These are phyloP conservation scores for Trichoderma arundinaceum DNA, from an alignment of 2,329 filamentous ascomycete species.

Conservation along the genomic window DNA sequence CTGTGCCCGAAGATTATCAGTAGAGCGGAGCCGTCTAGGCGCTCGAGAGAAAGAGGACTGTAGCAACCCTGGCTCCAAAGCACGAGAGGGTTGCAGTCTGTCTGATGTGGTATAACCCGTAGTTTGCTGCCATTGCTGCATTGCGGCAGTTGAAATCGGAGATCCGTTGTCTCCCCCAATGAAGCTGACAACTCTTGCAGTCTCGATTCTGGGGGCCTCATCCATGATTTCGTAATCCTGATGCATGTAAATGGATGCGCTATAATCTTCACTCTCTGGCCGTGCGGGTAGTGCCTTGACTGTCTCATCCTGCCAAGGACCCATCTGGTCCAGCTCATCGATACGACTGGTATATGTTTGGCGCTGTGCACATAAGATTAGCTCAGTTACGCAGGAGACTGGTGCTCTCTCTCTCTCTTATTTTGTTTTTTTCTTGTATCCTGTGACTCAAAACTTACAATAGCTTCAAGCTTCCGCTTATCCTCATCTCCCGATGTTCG, in stretches of 20 bases:
- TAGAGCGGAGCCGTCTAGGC: slow-evolving; percentile 43
- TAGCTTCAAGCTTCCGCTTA: slow-evolving; percentile 86
- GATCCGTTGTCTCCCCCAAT: slow-evolving; percentile 36
- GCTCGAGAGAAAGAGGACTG: slow-evolving; percentile 62
- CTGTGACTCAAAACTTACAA: slow-evolving; percentile 65
- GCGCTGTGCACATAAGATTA: slow-evolving; percentile 58
- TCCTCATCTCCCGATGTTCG: slow-evolving; percentile 87
- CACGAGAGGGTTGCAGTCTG: slow-evolving; percentile 38
- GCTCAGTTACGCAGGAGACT: neutral
- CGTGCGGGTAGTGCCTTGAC: slow-evolving; percentile 78
- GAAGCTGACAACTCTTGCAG: slow-evolving; percentile 59
- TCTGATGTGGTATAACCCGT: slow-evolving; percentile 35
- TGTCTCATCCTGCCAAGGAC: slow-evolving; percentile 58
- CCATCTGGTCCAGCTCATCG: slow-evolving; percentile 78
- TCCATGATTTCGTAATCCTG: slow-evolving; percentile 9
- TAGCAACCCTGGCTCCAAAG: slow-evolving; percentile 45
- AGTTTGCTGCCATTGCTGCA: slow-evolving; percentile 31
- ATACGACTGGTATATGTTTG: slow-evolving; percentile 91
- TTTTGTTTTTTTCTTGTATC: neutral
- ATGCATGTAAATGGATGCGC: slow-evolving; percentile 11
- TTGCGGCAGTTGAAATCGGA: slow-evolving; percentile 15
- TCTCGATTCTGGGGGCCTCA: slow-evolving; percentile 49
- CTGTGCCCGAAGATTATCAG: slow-evolving; percentile 50
- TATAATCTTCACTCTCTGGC: slow-evolving; percentile 60
- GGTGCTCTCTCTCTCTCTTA: too few relatives aligned